Conservation (phyloP, 129 eudicot genomes). For the Gnaphalium uliginosum region DNA sequence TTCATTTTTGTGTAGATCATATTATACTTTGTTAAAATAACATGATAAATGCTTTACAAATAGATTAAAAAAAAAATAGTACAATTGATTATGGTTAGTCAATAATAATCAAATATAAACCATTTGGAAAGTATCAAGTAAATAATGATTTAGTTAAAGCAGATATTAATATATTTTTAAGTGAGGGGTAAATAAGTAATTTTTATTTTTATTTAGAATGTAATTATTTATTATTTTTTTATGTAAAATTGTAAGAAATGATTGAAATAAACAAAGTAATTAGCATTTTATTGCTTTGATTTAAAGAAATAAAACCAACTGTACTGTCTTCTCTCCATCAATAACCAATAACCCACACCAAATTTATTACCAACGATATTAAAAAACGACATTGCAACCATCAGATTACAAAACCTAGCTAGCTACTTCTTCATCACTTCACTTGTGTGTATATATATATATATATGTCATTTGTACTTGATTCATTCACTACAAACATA, state of each 20-base stretch:
- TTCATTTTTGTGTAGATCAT: too few relatives aligned
- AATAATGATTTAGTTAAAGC: too few relatives aligned
- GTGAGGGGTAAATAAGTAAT: too few relatives aligned
- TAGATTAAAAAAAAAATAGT: too few relatives aligned
- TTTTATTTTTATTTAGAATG: too few relatives aligned
- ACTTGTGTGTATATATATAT: conserved; percentile 44
- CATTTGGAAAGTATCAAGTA: too few relatives aligned
- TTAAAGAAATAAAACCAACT: conserved; percentile 28
- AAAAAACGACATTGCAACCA: conserved; percentile 52
- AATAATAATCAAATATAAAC: too few relatives aligned
- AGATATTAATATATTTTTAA: too few relatives aligned
- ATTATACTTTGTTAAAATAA: too few relatives aligned
- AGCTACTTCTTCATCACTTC: neutral
- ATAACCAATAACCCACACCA: conserved; percentile 49
- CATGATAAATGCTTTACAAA: too few relatives aligned
- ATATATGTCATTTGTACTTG: conserved; percentile 18
- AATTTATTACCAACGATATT: conserved; percentile 33
- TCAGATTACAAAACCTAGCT: conserved; percentile 12
- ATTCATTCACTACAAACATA: conserved; percentile 7
- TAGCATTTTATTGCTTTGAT: conserved; percentile 31
- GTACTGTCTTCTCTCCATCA: conserved; percentile 22
- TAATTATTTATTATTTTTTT: conserved; percentile 12
- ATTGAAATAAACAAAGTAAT: conserved; percentile 35
- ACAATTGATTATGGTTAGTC: too few relatives aligned
- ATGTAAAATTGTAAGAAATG: conserved; percentile 47